A percentile compares a stretch with the other conserved stretches of the same genome.
These are phyloP conservation scores for Starmerella sirachaensis DNA, from an alignment of 805 yeast species.

Conservation along the genomic window DNA sequence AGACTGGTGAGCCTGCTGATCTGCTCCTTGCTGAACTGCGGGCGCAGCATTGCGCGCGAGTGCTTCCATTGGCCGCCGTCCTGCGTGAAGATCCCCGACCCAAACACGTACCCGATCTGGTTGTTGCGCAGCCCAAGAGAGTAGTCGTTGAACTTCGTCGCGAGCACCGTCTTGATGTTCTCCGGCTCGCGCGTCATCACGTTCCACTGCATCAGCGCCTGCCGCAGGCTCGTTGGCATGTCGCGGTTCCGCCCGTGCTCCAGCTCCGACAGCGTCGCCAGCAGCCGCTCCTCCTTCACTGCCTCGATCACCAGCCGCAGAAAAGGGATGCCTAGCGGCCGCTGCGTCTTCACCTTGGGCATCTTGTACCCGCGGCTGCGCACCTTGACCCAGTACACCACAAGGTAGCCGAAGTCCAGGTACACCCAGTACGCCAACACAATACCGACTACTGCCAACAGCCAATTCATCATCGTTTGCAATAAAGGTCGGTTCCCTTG, in stretches of 20 bases:
- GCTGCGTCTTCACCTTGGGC: neutral
- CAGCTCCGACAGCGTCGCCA: neutral
- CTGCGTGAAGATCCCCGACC: conserved; percentile 30
- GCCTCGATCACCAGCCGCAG: neutral
- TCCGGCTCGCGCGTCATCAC: conserved; percentile 24
- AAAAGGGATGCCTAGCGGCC: conserved; percentile 2
- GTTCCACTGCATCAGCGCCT: conserved; percentile 9
- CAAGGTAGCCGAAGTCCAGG: neutral
- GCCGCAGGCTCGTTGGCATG: conserved; percentile 1
- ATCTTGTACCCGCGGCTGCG: neutral
- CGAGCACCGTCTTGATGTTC: conserved; percentile 25
- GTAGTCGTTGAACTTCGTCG: conserved; percentile 27
- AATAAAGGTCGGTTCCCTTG: neutral
- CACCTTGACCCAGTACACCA: neutral
- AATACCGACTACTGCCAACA: neutral
- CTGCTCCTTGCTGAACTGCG: conserved; percentile 29
- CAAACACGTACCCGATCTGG: conserved; percentile 25
- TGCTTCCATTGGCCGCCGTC: conserved; percentile 30
- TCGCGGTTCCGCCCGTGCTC: too few relatives aligned
- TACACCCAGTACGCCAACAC: neutral
- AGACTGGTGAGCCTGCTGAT: conserved; percentile 25
- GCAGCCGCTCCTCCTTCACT: conserved; percentile 2
- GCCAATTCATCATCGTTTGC: neutral
- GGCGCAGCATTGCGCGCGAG: conserved; percentile 29
- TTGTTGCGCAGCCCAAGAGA: conserved; percentile 24